Percentiles rank a stretch among this genome's conserved stretches.
phyloP scores from a whole-genome alignment of 257 asterid species.

The Penstemon barbatus region DNA sequence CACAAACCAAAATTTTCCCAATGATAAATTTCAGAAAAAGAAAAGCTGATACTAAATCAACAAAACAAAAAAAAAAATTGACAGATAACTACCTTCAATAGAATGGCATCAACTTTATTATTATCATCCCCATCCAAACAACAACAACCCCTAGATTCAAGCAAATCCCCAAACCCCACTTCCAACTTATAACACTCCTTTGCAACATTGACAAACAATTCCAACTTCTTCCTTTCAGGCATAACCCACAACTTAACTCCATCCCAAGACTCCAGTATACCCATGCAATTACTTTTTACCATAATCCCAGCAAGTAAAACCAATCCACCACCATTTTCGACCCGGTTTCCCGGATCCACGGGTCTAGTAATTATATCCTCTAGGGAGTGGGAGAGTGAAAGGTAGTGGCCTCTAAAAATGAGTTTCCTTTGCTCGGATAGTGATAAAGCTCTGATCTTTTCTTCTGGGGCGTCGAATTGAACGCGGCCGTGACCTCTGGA shows the following conservation, averaged over 20 bases:
- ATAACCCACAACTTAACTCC: conserved; percentile 58
- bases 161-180: conserved; percentile 71
- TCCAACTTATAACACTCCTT: conserved; percentile 60
- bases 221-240: conserved; percentile 73
- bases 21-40: no score
- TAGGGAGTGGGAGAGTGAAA: conserved; percentile 47
- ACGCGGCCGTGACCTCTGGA: conserved; percentile 85
- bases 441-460: conserved; percentile 41
- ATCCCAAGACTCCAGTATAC: conserved; percentile 64
- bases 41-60: no score
- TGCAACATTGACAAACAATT: conserved; percentile 46
- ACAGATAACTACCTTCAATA: conserved; percentile 50
- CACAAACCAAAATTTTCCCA: no score
- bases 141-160: conserved; percentile 50
- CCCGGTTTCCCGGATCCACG: conserved; percentile 49
- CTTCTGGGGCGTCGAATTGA: conserved; percentile 60
- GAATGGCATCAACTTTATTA: conserved; percentile 43
- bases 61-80: no score
- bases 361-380: conserved; percentile 65
- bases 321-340: conserved; percentile 33
- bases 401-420: conserved; percentile 48
- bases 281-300: conserved; percentile 48
- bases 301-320: conserved; percentile 56
- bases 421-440: conserved; percentile 54
- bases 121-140: conserved; percentile 31